phyloP scores from a whole-genome alignment of 1,284 basidiomycete genomes.

The Trichosporon sp. region DNA sequence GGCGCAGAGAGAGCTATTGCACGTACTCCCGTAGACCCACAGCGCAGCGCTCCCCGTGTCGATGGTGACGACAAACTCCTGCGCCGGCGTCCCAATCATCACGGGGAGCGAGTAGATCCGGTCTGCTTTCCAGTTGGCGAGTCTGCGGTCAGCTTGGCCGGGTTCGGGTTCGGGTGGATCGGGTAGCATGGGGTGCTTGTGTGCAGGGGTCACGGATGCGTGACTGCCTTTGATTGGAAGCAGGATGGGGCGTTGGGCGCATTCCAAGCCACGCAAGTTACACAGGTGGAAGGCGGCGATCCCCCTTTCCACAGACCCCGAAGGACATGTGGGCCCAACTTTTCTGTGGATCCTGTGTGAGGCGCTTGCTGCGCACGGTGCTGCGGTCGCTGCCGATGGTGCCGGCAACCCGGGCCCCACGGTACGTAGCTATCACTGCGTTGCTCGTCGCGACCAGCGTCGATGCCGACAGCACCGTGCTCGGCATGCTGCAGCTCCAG shows the following conservation, averaged over 20 bases:
- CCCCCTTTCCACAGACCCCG: neutral
- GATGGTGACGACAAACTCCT: slow-evolving; percentile 41
- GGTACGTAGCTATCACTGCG: too few relatives aligned
- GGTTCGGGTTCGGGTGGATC: neutral
- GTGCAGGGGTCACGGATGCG: too few relatives aligned
- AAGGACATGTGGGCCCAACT: neutral
- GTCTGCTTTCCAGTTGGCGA: slow-evolving; percentile 20
- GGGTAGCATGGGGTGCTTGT: neutral
- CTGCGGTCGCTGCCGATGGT: too few relatives aligned
- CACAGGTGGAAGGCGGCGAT: neutral
- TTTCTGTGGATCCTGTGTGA: too few relatives aligned
- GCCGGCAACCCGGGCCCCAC: too few relatives aligned
- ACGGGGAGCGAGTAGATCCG: slow-evolving; percentile 48
- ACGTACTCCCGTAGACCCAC: slow-evolving; percentile 11
- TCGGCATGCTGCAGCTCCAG: too few relatives aligned
- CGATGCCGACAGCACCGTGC: neutral
- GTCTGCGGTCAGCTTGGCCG: slow-evolving; percentile 21
- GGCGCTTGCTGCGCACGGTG: too few relatives aligned
- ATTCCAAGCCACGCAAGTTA: neutral
- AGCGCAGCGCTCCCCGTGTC: slow-evolving; percentile 23
- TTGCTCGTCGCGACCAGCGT: too few relatives aligned
- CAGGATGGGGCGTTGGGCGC: too few relatives aligned
- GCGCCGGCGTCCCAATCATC: slow-evolving; percentile 56
- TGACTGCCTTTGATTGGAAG: too few relatives aligned
- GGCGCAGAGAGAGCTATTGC: slow-evolving; percentile 9